Percentiles rank a stretch among this genome's conserved stretches.
Conservation (phyloP, 2,329 filamentous ascomycete genomes). For the Helminthosporium solani region DNA sequence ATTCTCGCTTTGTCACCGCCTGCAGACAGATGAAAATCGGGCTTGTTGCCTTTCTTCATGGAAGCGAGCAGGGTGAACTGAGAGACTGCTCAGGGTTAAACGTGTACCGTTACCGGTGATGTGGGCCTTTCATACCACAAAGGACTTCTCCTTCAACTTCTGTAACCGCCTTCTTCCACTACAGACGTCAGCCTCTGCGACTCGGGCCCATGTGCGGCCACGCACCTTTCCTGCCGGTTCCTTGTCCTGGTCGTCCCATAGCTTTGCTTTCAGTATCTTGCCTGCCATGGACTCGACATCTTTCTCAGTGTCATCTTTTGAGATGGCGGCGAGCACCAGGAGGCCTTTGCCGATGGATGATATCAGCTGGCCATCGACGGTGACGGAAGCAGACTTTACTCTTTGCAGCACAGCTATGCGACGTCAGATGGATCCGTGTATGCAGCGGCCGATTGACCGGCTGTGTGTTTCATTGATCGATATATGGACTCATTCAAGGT, state of each 20-base stretch:
- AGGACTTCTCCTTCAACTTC: constrained; percentile 90
- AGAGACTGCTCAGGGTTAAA: constrained; percentile 65
- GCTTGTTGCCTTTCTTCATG: constrained; percentile 94
- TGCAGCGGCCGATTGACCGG: background rate
- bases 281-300: constrained; percentile 80
- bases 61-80: constrained; percentile 93
- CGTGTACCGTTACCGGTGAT: background rate
- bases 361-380: constrained; percentile 84
- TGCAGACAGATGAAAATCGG: constrained; percentile 89
- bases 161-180: constrained; percentile 90
- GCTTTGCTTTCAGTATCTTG: constrained; percentile 84
- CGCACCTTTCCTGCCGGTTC: constrained; percentile 56
- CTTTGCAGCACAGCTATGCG: constrained; percentile 81
- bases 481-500: background rate
- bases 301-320: constrained; percentile 84
- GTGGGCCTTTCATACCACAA: constrained; percentile 65
- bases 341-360: constrained; percentile 90
- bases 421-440: constrained; percentile 20
- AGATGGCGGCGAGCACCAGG: constrained; percentile 87
- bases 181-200: constrained; percentile 12
- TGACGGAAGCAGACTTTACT: constrained; percentile 92
- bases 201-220: background rate
- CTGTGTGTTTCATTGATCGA: background rate
- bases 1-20: constrained; percentile 73
- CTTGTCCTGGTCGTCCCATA: constrained; percentile 84